Evolutionary conservation across 768 basidiomycete species (phyloP), one percentile per base, ranked within the genome.

Genomic region (Rhodosporidiobolus odoratus): DNA sequence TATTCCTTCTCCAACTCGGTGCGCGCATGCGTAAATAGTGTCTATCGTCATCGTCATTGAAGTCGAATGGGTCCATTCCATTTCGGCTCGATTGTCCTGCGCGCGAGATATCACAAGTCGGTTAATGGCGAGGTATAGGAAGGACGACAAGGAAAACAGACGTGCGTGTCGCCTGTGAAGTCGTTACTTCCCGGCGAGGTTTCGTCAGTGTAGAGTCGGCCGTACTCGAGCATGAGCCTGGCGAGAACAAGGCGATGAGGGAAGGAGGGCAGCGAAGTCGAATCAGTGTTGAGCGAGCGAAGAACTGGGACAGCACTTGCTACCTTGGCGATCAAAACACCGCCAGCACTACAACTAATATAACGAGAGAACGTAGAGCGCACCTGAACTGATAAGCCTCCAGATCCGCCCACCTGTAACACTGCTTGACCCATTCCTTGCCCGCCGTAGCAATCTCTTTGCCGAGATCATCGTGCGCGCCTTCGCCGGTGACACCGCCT

Each of bases 341-440:
- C n/a, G n/a, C 27, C 30, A 10, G 4, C n/a, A 4, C 9, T 19
- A 21, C 19, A 34, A 35, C 19, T 10, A 27, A 34, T 9, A 25
- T 8, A 25, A 32, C 4, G 37, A 38, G 48, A 41, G n/a, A 64
- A n/a, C 23, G 57, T 35, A 4, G 48, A 23, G 52, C 71, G 23
- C 35, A 73, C 75, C 75, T 58, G 71, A 65, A 76, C 54, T 75
- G 73, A 40, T 76, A 76, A 3, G 75, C 73, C 58, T 76, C 73
- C 25, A 76, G 59, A 41, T 76, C 75, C 25, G 68, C 68, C 75
- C 73, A 75, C 2, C 75, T 58, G 62, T 70, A 74, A 57, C 68
- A 70, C 23, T 71, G 34, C 30, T 60, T 62, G 34, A 72, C 76
- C 75, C 75, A 77, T 50, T 71, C 65, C 58, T 75, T 75, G 15